Conservation (phyloP, 306 rosid genomes). For the Medicago arabica region DNA sequence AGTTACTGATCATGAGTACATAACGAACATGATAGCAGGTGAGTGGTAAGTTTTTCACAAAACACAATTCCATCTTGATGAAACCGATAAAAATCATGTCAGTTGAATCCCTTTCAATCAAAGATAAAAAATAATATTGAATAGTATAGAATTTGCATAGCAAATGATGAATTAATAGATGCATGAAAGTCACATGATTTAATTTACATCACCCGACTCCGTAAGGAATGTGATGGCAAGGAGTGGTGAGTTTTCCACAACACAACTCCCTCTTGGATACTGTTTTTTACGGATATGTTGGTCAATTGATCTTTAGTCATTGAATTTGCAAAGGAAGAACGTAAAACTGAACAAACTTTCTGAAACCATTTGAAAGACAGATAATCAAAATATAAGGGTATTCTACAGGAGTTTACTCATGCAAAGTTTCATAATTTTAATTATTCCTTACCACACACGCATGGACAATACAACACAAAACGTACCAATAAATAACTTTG, state of each 20-base stretch:
- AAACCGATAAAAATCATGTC: conserved; percentile 14
- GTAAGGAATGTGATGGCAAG: conserved; percentile 2
- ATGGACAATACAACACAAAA: conserved; percentile 17
- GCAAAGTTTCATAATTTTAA: conserved; percentile 21
- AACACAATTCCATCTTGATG: conserved; percentile 29
- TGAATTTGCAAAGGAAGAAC: neutral
- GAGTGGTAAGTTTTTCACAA: conserved; percentile 19
- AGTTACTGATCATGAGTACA: conserved; percentile 25
- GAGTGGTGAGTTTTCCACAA: conserved; percentile 13
- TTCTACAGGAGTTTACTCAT: conserved; percentile 8
- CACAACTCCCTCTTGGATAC: conserved; percentile 30
- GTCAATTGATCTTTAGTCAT: conserved; percentile 25
- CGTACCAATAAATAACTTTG: conserved; percentile 15
- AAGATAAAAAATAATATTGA: neutral
- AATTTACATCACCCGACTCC: conserved; percentile 15
- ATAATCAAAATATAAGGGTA: conserved; percentile 24
- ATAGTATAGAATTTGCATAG: neutral
- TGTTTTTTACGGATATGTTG: neutral
- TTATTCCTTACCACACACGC: neutral
- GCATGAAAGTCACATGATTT: neutral
- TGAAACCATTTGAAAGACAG: conserved; percentile 26
- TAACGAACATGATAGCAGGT: neutral
- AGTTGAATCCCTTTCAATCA: conserved; percentile 22
- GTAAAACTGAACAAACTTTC: neutral
- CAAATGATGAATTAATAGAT: conserved; percentile 23